Conservation (phyloP, 192 early-diverging fungal species). For the Ambispora gerdemannii region DNA sequence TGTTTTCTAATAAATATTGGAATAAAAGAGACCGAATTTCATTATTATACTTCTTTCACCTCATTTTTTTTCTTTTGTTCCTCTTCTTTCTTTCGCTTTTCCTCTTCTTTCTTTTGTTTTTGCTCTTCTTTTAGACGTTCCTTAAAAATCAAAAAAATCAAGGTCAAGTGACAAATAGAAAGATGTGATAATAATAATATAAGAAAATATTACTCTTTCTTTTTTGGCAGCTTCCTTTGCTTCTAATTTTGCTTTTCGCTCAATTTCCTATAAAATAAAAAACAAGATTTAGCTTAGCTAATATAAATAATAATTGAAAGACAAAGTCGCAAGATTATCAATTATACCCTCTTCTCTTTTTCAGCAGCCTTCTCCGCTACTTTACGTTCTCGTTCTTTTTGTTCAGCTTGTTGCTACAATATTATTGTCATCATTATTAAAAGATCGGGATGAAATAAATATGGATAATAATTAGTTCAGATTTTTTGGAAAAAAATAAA, state of each 20-base stretch:
- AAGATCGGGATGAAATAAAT: too few species aligned
- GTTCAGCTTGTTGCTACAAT: not conserved
- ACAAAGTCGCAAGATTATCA: not conserved
- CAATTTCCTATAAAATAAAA: not conserved
- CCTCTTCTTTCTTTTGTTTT: slow-evolving; percentile 37
- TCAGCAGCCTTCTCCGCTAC: slow-evolving; percentile 27
- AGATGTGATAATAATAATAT: too few species aligned
- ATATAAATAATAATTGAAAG: not conserved
- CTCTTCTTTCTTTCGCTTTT: slow-evolving; percentile 45
- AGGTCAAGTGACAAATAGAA: too few species aligned
- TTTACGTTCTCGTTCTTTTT: slow-evolving; percentile 22
- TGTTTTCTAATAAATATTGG: too few species aligned
- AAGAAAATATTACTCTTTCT: slow-evolving; percentile 37
- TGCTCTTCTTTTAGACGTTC: slow-evolving; percentile 43
- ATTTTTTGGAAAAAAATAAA: too few species aligned
- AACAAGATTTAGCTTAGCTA: not conserved
- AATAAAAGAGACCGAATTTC: not conserved
- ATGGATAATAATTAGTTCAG: too few species aligned
- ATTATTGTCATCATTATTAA: too few species aligned
- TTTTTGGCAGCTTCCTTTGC: slow-evolving; percentile 40
- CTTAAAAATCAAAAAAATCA: too few species aligned
- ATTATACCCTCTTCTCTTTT: slow-evolving; percentile 11
- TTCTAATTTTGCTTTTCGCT: slow-evolving; percentile 33
- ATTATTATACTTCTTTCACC: not conserved
- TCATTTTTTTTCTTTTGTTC: slow-evolving; percentile 36